These are phyloP conservation scores for Plasmodium fragile DNA, from an alignment of 169 alveolate species.

Conservation along the genomic window DNA sequence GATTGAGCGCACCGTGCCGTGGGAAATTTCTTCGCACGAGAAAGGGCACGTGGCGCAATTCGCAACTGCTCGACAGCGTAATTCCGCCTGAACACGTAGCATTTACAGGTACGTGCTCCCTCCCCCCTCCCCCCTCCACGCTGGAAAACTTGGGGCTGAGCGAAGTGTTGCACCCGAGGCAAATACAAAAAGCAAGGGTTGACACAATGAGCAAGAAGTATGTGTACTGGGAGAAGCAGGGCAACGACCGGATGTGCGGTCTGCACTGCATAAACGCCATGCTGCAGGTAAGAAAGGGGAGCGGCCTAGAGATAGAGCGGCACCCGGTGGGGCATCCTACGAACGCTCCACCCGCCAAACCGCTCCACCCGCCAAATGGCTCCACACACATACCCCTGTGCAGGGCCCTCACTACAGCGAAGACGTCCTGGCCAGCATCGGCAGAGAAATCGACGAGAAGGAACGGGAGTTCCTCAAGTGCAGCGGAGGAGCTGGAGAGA, in stretches of 20 bases:
- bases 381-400: not conserved
- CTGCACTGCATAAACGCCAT: conserved; percentile 90
- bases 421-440: conserved; percentile 83
- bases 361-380: not conserved
- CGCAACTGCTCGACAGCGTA: not conserved
- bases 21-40: not conserved
- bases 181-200: not conserved
- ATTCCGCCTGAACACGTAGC: not conserved
- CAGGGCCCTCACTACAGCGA: conserved; percentile 84
- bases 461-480: conserved; percentile 74
- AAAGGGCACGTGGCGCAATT: not conserved
- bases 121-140: not conserved
- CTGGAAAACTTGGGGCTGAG: not conserved
- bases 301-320: not conserved
- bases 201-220: conserved; percentile 68
- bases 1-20: not conserved
- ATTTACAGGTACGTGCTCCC: not conserved
- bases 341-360: not conserved
- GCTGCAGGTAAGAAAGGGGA: conserved; percentile 83
- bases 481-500: conserved; percentile 1
- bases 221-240: conserved; percentile 94
- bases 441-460: conserved; percentile 82
- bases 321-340: too few relatives aligned
- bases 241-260: conserved; percentile 92
- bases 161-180: not conserved